Percentiles rank a stretch among this genome's conserved stretches.
Conservation (phyloP, 2,329 filamentous ascomycete genomes). For the Xylariaceae sp. region DNA sequence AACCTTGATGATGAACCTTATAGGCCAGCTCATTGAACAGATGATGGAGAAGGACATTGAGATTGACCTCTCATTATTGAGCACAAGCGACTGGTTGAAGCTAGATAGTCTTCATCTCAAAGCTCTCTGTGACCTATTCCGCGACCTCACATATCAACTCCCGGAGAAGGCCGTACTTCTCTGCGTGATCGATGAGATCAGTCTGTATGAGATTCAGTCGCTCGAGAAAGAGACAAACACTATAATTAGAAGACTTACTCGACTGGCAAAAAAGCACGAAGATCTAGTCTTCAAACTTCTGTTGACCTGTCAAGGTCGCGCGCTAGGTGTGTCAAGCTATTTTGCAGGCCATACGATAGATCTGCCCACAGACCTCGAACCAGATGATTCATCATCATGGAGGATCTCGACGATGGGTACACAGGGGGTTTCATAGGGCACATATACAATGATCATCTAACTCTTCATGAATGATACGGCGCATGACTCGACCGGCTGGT, state of each 20-base stretch:
- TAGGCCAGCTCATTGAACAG: slow-evolving; percentile 13
- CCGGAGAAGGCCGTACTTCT: slow-evolving; percentile 8
- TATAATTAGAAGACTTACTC: slow-evolving; percentile 7
- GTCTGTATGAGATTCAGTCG: slow-evolving; percentile 9
- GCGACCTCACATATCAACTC: slow-evolving; percentile 9
- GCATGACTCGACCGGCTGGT: too few species aligned
- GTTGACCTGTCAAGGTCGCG: slow-evolving; percentile 10
- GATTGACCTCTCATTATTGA: slow-evolving; percentile 9
- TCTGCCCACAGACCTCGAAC: slow-evolving; percentile 8
- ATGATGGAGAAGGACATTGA: slow-evolving; percentile 7
- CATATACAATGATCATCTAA: too few species aligned
- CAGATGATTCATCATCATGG: slow-evolving; percentile 11
- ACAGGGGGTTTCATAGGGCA: background rate
- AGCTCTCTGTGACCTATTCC: slow-evolving; percentile 7
- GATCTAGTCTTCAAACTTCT: slow-evolving; percentile 15
- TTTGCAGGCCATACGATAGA: slow-evolving; percentile 11
- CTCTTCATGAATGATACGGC: too few species aligned
- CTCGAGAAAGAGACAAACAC: slow-evolving; percentile 5
- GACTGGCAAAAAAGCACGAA: slow-evolving; percentile 3
- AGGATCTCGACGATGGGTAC: slow-evolving; percentile 7
- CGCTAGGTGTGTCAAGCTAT: slow-evolving; percentile 10
- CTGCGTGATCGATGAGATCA: slow-evolving; percentile 17
- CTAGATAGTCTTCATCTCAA: slow-evolving; percentile 6
- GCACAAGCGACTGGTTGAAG: slow-evolving; percentile 4
- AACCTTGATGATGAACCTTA: slow-evolving; percentile 10